Evolutionary conservation across 148 eudicot genomes (phyloP).

Genomic region (Vaccinium corymbosum): DNA sequence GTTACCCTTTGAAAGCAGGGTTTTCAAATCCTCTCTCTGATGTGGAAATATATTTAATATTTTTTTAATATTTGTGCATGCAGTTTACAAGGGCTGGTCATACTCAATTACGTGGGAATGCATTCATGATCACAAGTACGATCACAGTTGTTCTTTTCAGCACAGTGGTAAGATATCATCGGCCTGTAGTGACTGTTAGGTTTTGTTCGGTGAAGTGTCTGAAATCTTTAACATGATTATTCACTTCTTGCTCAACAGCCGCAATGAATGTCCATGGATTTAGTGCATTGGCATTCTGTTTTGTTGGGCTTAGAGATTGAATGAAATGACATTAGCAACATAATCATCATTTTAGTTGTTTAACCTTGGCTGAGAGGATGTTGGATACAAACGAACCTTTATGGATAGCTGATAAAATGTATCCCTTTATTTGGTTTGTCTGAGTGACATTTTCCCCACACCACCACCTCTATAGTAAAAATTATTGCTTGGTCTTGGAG

Average conservation of each 20-base stretch:
- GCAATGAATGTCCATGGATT: constrained; percentile 36
- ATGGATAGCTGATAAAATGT: neutral
- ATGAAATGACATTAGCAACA: neutral
- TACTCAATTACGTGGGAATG: constrained; percentile 54
- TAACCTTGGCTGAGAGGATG: neutral
- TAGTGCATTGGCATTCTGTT: neutral
- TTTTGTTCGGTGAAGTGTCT: neutral
- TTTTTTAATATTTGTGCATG: constrained; percentile 16
- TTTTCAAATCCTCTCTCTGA: constrained; percentile 3
- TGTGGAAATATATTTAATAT: neutral
- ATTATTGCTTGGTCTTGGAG: neutral
- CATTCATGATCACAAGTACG: constrained; percentile 82
- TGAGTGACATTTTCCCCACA: neutral
- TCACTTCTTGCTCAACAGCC: neutral
- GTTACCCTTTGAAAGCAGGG: neutral
- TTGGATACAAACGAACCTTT: neutral
- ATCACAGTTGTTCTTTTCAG: constrained; percentile 78
- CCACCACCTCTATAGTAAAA: constrained; percentile 9
- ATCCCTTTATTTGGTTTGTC: neutral
- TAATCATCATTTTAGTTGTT: neutral
- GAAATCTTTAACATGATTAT: neutral
- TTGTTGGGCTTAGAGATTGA: neutral
- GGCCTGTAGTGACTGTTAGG: neutral
- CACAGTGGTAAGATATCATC: constrained; percentile 53
- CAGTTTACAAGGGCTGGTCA: constrained; percentile 69